Conservation (phyloP, 805 yeast genomes). For the Lipomyces mesembrius region DNA sequence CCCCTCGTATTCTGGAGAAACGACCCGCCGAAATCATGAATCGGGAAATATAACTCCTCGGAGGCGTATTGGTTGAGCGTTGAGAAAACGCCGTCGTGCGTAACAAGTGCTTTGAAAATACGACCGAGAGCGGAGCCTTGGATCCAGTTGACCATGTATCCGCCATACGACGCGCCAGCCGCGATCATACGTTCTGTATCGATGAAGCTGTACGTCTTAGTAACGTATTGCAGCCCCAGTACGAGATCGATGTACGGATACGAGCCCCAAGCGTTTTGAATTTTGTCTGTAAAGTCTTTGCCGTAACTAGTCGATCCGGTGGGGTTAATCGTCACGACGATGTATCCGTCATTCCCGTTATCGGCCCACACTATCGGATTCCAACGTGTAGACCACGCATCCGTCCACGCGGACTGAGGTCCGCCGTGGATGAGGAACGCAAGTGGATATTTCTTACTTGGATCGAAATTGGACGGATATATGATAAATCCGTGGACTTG, state of each 20-base stretch:
- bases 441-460: conserved; percentile 38
- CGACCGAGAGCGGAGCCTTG: conserved; percentile 41
- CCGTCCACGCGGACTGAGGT: conserved; percentile 41
- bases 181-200: conserved; percentile 39
- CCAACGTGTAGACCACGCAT: conserved; percentile 42
- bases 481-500: conserved; percentile 39
- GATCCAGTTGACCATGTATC: conserved; percentile 43
- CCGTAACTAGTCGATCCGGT: conserved; percentile 43
- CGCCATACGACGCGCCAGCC: conserved; percentile 43
- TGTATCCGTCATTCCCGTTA: conserved; percentile 37
- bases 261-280: conserved; percentile 41
- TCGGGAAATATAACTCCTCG: conserved; percentile 41
- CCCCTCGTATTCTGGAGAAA: conserved; percentile 37
- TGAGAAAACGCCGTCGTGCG: conserved; percentile 41
- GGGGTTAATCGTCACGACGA: conserved; percentile 41
- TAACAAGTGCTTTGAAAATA: conserved; percentile 40
- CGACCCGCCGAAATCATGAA: conserved; percentile 40
- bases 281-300: conserved; percentile 39
- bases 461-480: conserved; percentile 36
- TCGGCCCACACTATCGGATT: conserved; percentile 42
- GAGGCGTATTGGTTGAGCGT: conserved; percentile 37
- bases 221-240: conserved; percentile 37
- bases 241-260: conserved; percentile 41
- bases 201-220: conserved; percentile 30
- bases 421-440: conserved; percentile 43